phyloP scores from a whole-genome alignment of 2,329 filamentous ascomycete species.

The Zalaria sp. region DNA sequence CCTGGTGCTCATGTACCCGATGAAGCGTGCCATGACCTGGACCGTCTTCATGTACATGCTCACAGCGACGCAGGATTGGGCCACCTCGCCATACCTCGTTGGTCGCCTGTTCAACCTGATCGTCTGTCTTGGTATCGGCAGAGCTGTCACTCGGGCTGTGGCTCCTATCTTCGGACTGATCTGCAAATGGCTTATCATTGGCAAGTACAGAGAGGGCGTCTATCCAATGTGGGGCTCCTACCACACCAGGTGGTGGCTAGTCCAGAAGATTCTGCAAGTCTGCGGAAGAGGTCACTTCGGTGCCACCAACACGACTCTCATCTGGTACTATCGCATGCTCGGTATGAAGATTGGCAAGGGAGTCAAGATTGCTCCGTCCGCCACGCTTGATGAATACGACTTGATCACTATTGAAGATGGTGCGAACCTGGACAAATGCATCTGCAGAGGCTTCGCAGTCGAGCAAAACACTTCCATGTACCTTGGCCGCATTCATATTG shows the following conservation, averaged over 20 bases:
- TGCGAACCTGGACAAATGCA: conserved; percentile 33
- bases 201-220: conserved; percentile 36
- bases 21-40: conserved; percentile 39
- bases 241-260: conserved; percentile 46
- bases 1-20: conserved; percentile 34
- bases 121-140: conserved; percentile 29
- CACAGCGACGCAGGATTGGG: conserved; percentile 24
- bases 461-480: conserved; percentile 47
- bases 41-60: conserved; percentile 37
- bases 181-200: conserved; percentile 42
- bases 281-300: conserved; percentile 34
- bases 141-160: conserved; percentile 24
- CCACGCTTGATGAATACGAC: conserved; percentile 41
- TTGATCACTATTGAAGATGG: conserved; percentile 40
- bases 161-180: conserved; percentile 34
- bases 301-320: conserved; percentile 23
- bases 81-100: conserved; percentile 24
- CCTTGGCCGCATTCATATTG: conserved; percentile 36
- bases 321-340: conserved; percentile 37
- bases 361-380: conserved; percentile 31
- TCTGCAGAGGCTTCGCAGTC: conserved; percentile 38
- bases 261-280: conserved; percentile 38
- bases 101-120: conserved; percentile 37
- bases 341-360: conserved; percentile 39
- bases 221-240: conserved; percentile 47